Evolutionary conservation across 2,329 filamentous ascomycete genomes (phyloP).

Genomic region (Harringtonia lauricola): DNA sequence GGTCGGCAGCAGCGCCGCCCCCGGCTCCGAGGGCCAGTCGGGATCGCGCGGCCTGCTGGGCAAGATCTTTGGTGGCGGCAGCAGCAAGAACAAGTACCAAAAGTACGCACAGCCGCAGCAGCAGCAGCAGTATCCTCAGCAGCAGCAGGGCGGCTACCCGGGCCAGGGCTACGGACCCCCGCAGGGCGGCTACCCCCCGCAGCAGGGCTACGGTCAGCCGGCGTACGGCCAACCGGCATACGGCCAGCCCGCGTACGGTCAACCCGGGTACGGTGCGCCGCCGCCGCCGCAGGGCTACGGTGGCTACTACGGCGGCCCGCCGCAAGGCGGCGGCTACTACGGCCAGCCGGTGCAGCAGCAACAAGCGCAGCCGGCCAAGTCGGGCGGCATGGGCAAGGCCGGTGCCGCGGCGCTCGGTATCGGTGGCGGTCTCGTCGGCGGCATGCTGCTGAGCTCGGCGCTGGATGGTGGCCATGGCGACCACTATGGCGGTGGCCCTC

Average conservation of each 20-base stretch:
- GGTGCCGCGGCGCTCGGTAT: conserved; percentile 69
- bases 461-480: conserved; percentile 50
- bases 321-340: conserved; percentile 18
- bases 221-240: conserved; percentile 14
- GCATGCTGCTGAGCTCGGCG: conserved; percentile 58
- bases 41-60: conserved; percentile 38
- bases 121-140: too few species aligned
- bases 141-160: too few species aligned
- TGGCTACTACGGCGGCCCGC: conserved; percentile 13
- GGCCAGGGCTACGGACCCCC: neutral
- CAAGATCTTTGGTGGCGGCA: conserved; percentile 41
- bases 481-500: conserved; percentile 23
- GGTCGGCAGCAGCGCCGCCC: neutral
- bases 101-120: neutral
- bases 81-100: conserved; percentile 25
- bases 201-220: conserved; percentile 18
- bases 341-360: conserved; percentile 17
- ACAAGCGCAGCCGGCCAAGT: conserved; percentile 26
- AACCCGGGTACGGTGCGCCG: conserved; percentile 21
- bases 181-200: conserved; percentile 15
- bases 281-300: conserved; percentile 20
- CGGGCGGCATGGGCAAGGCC: conserved; percentile 48
- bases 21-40: conserved; percentile 18
- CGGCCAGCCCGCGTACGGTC: conserved; percentile 11
- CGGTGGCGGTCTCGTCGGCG: conserved; percentile 73